phyloP scores from a whole-genome alignment of 106 monocot species.

The Acanthochlamys bracteata region DNA sequence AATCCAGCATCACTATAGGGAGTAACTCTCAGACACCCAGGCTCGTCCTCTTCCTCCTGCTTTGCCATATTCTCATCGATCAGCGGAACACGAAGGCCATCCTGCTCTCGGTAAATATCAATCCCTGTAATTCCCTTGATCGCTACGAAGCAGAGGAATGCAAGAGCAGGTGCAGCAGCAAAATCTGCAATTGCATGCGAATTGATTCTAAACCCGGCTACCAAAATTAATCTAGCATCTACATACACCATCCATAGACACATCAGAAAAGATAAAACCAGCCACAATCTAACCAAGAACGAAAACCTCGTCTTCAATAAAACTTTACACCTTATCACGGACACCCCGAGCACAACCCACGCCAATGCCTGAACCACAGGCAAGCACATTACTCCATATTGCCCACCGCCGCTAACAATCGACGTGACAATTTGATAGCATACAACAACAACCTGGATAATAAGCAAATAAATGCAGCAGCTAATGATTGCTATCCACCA shows the following conservation, averaged over 20 bases:
- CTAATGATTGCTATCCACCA: background rate
- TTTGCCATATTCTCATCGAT: slow-evolving; percentile 8
- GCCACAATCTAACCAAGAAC: slow-evolving; percentile 49
- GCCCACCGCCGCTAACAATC: background rate
- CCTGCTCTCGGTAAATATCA: slow-evolving; percentile 15
- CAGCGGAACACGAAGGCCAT: slow-evolving; percentile 34
- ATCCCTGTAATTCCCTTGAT: slow-evolving; percentile 44
- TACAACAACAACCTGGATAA: background rate
- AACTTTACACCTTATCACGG: slow-evolving; percentile 23
- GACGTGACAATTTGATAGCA: background rate
- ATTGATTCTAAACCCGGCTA: slow-evolving; percentile 8
- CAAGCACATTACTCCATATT: slow-evolving; percentile 13
- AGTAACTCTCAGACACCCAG: slow-evolving; percentile 60
- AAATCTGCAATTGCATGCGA: slow-evolving; percentile 48
- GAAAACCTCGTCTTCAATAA: slow-evolving; percentile 32
- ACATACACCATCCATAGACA: slow-evolving; percentile 31
- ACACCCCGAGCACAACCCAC: slow-evolving; percentile 34
- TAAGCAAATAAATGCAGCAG: background rate
- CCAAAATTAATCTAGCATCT: slow-evolving; percentile 29
- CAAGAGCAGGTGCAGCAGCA: slow-evolving; percentile 36
- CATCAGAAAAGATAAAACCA: slow-evolving; percentile 40
- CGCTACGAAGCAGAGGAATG: slow-evolving; percentile 44
- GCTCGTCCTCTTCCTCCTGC: slow-evolving; percentile 37
- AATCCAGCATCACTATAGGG: slow-evolving; percentile 77
- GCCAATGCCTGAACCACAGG: slow-evolving; percentile 41